Conservation (phyloP, 306 rosid genomes). For the Neltuma alba region DNA sequence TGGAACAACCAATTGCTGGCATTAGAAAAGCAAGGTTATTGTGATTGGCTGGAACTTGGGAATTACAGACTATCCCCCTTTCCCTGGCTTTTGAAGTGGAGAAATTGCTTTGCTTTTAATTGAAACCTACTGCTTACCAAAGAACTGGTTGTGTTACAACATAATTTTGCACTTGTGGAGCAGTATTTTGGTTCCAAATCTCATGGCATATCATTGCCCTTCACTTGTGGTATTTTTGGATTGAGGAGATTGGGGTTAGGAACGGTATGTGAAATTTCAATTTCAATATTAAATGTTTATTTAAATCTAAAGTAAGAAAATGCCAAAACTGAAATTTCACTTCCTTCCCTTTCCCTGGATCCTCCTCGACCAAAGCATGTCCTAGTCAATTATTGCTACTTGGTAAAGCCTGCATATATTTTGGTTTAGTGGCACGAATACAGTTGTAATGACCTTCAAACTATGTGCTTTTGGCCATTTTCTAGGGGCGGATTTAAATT, state of each 20-base stretch:
- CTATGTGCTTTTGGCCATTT: constrained; percentile 32
- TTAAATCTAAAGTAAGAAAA: neutral
- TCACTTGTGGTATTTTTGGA: constrained; percentile 2
- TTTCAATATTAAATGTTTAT: neutral
- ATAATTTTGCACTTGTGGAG: constrained; percentile 11
- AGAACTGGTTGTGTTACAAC: constrained; percentile 8
- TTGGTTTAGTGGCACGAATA: constrained; percentile 4
- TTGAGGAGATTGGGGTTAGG: neutral
- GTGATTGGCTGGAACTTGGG: constrained; percentile 14
- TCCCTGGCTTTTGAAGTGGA: neutral
- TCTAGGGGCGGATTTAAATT: constrained; percentile 68
- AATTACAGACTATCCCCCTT: neutral
- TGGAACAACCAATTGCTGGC: neutral
- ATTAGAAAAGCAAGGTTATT: neutral
- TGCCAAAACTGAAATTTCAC: neutral
- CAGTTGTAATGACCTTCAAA: constrained; percentile 25
- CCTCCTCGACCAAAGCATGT: neutral
- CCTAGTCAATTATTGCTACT: constrained; percentile 6
- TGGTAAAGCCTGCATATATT: constrained; percentile 23
- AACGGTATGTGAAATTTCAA: neutral
- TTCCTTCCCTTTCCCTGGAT: neutral
- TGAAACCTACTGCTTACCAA: constrained; percentile 1
- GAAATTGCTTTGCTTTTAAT: neutral
- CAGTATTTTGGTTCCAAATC: constrained; percentile 11
- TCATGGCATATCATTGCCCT: constrained; percentile 2